phyloP scores from a whole-genome alignment of 202 grass and related monocot genomes.

The Musa balbisiana region DNA sequence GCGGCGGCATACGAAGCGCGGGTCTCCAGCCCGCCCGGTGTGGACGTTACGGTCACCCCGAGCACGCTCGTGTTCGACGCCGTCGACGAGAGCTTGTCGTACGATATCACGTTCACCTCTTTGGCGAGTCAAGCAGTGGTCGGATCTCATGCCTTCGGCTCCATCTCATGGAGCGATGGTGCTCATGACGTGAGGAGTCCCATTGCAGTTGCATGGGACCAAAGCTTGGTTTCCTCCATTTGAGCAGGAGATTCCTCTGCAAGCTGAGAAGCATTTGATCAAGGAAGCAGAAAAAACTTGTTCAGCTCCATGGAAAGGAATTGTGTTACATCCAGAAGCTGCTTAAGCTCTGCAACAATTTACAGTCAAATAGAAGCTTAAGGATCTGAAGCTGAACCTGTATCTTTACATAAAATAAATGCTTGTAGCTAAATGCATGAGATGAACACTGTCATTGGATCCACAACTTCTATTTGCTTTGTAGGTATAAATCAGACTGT shows the following conservation, averaged over 20 bases:
- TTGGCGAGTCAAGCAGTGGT: background rate
- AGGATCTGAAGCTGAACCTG: too few species aligned
- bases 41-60: conserved; percentile 31
- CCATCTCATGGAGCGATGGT: conserved; percentile 33
- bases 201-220: conserved; percentile 27
- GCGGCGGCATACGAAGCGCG: background rate
- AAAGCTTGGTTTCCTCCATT: conserved; percentile 24
- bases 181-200: conserved; percentile 32
- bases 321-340: too few species aligned
- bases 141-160: conserved; percentile 24
- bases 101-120: conserved; percentile 26
- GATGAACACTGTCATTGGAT: too few species aligned
- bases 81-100: background rate
- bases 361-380: too few species aligned
- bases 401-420: too few species aligned
- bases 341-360: too few species aligned
- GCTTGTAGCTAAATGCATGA: too few species aligned
- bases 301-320: too few species aligned
- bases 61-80: conserved; percentile 14
- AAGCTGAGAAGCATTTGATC: too few species aligned
- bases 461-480: too few species aligned
- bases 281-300: too few species aligned
- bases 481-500: too few species aligned
- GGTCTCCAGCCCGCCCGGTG: conserved; percentile 25
- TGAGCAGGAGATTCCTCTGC: background rate